A percentile compares a stretch with the other conserved stretches of the same genome.
Conservation (phyloP, 805 yeast genomes). For the Metschnikowia lochheadii region DNA sequence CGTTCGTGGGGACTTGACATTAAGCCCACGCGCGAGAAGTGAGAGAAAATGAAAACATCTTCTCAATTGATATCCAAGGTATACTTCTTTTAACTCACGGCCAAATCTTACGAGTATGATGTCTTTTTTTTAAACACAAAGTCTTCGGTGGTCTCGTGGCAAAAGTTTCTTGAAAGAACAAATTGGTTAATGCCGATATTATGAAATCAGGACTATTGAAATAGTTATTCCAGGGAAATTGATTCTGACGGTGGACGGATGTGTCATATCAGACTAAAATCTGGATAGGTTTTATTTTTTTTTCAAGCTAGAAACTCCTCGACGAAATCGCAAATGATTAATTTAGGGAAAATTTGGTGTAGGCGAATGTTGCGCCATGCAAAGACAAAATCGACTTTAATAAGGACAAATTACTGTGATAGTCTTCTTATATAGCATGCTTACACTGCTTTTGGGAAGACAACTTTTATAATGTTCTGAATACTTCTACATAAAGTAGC, state of each 20-base stretch:
- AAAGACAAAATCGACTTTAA: background rate
- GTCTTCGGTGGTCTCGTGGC: background rate
- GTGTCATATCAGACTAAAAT: background rate
- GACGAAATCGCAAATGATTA: background rate
- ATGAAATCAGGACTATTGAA: background rate
- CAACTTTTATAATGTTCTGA: background rate
- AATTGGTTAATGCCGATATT: background rate
- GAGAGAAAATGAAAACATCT: background rate
- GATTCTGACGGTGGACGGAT: background rate
- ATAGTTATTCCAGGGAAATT: background rate
- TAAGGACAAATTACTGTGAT: background rate
- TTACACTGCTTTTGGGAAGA: background rate
- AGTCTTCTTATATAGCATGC: background rate
- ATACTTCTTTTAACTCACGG: background rate
- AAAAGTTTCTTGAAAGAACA: background rate
- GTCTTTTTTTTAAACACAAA: background rate
- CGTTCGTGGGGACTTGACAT: background rate
- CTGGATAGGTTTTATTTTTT: background rate
- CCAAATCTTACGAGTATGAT: background rate
- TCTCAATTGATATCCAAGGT: constrained; percentile 1
- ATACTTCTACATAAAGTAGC: background rate
- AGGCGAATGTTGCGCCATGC: background rate
- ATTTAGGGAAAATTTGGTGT: background rate
- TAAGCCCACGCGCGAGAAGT: constrained; percentile 4
- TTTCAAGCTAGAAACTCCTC: background rate